Conservation (phyloP, 2,329 filamentous ascomycete genomes). For the Aureobasidium leucospermi region DNA sequence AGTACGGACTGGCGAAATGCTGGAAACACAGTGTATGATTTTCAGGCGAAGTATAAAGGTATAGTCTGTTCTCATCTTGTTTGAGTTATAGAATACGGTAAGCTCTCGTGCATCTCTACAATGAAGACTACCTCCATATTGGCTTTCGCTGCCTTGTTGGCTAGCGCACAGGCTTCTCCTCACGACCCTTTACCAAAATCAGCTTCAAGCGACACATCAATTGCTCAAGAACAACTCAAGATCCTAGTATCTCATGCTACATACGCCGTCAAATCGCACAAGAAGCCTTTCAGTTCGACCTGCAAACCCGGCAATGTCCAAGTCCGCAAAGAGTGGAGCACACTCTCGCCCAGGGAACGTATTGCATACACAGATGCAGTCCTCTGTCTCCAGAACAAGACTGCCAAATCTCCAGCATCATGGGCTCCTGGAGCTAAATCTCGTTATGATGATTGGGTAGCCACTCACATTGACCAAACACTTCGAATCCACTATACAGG, state of each 20-base stretch:
- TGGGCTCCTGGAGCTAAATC: slow-evolving; percentile 15
- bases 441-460: slow-evolving; percentile 18
- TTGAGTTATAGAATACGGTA: neutral
- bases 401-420: slow-evolving; percentile 22
- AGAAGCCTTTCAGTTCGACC: neutral
- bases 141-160: neutral
- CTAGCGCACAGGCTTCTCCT: neutral
- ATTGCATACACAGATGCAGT: slow-evolving; percentile 22
- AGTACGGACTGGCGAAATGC: neutral
- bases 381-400: slow-evolving; percentile 19
- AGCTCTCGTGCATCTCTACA: too few species aligned
- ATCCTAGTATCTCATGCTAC: neutral
- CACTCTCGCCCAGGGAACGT: slow-evolving; percentile 17
- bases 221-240: slow-evolving; percentile 3
- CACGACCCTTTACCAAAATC: neutral
- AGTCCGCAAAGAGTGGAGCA: slow-evolving; percentile 20
- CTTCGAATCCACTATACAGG: slow-evolving; percentile 15
- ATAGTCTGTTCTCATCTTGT: neutral
- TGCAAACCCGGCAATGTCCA: neutral
- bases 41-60: neutral
- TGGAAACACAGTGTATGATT: neutral
- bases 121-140: neutral
- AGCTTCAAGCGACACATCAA: neutral
- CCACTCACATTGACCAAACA: slow-evolving; percentile 16
- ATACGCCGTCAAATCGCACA: neutral